Conservation (phyloP, 2,329 filamentous ascomycete genomes). For the Blastomyces parvus region DNA sequence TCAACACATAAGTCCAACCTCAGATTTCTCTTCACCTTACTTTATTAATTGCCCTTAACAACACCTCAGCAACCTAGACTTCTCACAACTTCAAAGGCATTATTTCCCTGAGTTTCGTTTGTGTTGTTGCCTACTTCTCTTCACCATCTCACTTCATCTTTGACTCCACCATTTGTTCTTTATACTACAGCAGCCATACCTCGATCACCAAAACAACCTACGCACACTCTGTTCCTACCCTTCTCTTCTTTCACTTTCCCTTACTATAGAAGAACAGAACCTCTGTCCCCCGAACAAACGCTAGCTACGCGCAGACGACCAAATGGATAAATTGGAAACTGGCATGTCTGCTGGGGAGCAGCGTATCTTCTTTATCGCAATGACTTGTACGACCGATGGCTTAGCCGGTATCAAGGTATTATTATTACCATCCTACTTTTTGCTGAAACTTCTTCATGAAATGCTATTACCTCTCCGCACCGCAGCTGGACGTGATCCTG, state of each 20-base stretch:
- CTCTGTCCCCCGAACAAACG: slow-evolving; percentile 3
- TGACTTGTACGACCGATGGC: slow-evolving; percentile 14
- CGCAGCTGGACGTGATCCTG: too few relatives aligned
- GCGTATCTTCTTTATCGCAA: slow-evolving; percentile 18
- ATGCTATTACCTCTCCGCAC: background rate
- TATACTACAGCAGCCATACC: background rate
- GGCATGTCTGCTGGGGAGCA: slow-evolving; percentile 19
- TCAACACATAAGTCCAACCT: background rate
- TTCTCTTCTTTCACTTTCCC: slow-evolving; percentile 2
- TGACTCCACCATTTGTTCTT: background rate
- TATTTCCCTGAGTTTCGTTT: background rate
- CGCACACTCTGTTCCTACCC: background rate
- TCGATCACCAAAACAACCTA: background rate
- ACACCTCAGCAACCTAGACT: background rate
- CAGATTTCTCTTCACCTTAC: too few relatives aligned
- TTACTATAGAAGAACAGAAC: background rate
- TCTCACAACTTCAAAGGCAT: background rate
- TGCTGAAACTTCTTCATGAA: background rate
- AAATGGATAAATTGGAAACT: slow-evolving; percentile 11
- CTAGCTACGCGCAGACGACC: background rate
- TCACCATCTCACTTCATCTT: background rate
- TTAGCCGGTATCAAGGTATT: slow-evolving; percentile 16
- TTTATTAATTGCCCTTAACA: background rate
- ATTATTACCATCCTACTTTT: background rate
- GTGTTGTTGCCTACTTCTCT: slow-evolving; percentile 1